Evolutionary conservation across 768 basidiomycete species (phyloP).

Genomic region (Terana coerulea): DNA sequence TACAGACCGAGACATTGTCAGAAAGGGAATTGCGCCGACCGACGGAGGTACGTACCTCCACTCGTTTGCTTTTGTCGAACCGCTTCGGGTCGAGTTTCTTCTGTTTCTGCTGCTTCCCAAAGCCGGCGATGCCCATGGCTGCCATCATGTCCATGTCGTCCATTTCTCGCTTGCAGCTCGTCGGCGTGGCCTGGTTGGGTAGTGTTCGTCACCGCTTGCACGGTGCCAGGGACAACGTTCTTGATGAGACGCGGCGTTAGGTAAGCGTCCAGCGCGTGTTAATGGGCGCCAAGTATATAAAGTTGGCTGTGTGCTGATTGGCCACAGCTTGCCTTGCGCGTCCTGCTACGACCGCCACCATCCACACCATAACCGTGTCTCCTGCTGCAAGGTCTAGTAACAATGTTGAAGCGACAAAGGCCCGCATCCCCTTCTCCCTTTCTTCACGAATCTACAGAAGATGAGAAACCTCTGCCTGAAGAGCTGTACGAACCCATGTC

Average conservation of each 20-base stretch:
- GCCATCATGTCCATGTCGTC: slow-evolving; percentile 68
- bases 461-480: background rate
- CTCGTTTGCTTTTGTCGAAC: slow-evolving; percentile 73
- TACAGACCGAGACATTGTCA: background rate
- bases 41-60: slow-evolving; percentile 29
- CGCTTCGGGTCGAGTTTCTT: slow-evolving; percentile 68
- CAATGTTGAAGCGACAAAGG: slow-evolving; percentile 55
- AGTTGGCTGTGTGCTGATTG: too few relatives aligned
- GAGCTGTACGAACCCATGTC: slow-evolving; percentile 15
- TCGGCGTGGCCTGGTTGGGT: background rate
- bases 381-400: background rate
- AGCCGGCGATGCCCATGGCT: slow-evolving; percentile 81
- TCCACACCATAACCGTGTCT: background rate
- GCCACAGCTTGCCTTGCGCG: slow-evolving; percentile 1
- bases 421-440: slow-evolving; percentile 39
- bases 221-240: background rate
- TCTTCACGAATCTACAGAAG: background rate
- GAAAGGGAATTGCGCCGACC: background rate
- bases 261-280: background rate
- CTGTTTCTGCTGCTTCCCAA: slow-evolving; percentile 71
- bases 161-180: slow-evolving; percentile 30
- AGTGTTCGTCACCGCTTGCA: background rate
- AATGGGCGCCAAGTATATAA: background rate
- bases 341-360: background rate
- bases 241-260: background rate